Evolutionary conservation across 495 filamentous ascomycete species (phyloP).

Genomic region (Letharia columbiana): DNA sequence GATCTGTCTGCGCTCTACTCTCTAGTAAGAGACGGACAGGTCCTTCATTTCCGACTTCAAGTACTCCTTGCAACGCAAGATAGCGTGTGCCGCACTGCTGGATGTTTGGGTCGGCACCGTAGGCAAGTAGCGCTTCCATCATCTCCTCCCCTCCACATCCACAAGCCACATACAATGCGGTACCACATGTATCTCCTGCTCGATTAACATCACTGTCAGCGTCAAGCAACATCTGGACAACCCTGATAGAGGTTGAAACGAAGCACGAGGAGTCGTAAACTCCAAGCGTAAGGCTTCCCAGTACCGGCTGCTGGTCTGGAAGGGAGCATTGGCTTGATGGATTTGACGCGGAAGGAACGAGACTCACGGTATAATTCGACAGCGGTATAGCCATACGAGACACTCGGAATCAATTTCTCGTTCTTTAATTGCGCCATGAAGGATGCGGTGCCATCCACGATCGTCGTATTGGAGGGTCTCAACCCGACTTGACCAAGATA

Average conservation of each 20-base stretch:
- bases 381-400: too few relatives aligned
- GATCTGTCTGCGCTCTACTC: neutral
- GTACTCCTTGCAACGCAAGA: neutral
- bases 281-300: too few relatives aligned
- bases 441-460: too few relatives aligned
- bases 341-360: too few relatives aligned
- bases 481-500: too few relatives aligned
- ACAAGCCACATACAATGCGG: neutral
- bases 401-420: too few relatives aligned
- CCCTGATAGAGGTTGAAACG: conserved; percentile 32
- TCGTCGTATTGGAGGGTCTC: too few relatives aligned
- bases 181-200: neutral
- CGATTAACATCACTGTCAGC: neutral
- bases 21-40: neutral
- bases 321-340: too few relatives aligned
- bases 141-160: neutral
- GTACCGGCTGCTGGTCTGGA: too few relatives aligned
- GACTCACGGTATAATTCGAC: too few relatives aligned
- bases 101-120: neutral
- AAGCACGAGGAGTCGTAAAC: conserved; percentile 47
- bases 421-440: too few relatives aligned
- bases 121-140: neutral
- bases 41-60: neutral
- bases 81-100: neutral
- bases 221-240: too few relatives aligned